Conservation (phyloP, 1,139 yeast genomes). For the Hansenula sp. region DNA sequence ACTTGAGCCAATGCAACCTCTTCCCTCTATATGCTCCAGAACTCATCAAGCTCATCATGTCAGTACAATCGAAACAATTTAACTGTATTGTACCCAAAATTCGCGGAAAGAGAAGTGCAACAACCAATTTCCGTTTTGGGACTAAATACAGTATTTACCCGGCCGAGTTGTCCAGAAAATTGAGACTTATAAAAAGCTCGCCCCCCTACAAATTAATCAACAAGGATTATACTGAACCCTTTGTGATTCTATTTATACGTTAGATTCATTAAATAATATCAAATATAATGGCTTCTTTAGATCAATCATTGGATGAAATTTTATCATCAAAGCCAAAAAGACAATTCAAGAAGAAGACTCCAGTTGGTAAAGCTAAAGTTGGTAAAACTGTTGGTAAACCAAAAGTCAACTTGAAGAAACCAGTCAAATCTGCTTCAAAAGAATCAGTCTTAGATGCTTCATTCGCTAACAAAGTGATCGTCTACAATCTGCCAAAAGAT, state of each 20-base stretch:
- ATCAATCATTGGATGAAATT: constrained; percentile 94
- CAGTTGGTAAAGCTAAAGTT: constrained; percentile 25
- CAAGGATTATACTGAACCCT: background rate
- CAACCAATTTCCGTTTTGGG: too few relatives aligned
- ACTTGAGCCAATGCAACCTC: too few relatives aligned
- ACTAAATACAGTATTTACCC: too few relatives aligned
- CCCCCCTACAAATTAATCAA: background rate
- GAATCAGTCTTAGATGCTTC: constrained; percentile 41
- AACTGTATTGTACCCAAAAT: too few relatives aligned
- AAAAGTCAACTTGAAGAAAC: constrained; percentile 23
- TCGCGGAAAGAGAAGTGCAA: too few relatives aligned
- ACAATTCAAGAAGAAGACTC: constrained; percentile 32
- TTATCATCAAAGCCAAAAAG: constrained; percentile 61
- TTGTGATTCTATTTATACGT: too few relatives aligned
- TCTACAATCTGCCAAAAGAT: constrained; percentile 75
- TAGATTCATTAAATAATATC: too few relatives aligned
- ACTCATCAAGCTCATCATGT: too few relatives aligned
- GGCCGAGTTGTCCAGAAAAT: too few relatives aligned
- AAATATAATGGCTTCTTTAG: constrained; percentile 62
- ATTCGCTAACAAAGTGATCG: constrained; percentile 70
- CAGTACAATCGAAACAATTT: too few relatives aligned
- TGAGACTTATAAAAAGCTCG: too few relatives aligned
- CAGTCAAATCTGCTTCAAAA: constrained; percentile 6
- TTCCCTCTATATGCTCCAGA: too few relatives aligned
- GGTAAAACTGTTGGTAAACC: constrained; percentile 23